Base-by-base conservation (phyloP, 2,329 filamentous ascomycete species). In the Fusarium sp. region DNA sequence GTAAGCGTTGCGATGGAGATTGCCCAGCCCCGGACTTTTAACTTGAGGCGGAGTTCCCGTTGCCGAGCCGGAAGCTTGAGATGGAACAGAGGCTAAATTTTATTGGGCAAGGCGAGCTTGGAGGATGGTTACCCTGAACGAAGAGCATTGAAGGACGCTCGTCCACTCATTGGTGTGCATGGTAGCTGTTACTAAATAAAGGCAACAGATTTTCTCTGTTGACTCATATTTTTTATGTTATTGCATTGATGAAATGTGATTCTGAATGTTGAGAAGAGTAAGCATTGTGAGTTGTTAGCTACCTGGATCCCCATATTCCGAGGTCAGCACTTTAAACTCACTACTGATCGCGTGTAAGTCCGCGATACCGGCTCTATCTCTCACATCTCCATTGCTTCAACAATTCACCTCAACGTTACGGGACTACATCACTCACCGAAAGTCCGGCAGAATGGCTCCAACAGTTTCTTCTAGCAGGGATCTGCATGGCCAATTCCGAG, bases 221-320 rank as follows among this genome's bases (percentile, higher is more conserved):
- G 5, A n/a, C 15, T 17, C 27, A 27, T 12, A 17, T n/a, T 12
- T 25, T 27, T 18, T 3, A 20, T 11, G 10, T 17, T 4, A 13
- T 4, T 4, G 4, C 13, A 7, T n/a, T 9, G 0, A 29, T 29
- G 6, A 29, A n/a, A 11, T 4, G 3, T 7, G 49, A 27, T 12
- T 5, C 17, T 20, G 3, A n/a, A 39, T n/a, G 25, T 17, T 53
- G 13, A 27, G 4, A 13, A 5, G 27, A 27, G 18, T 27, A 17
- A 13, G 4, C 22, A 3, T 27, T 27, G 2, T 5, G 4, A 4
- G 0, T 27, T 17, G 2, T 17, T 10, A 27, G 7, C 31, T 17
- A 4, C 13, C 22, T 14, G 27, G 10, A 53, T n/a, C 4, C 7
- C 0, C 7, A n/a, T 8, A 27, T 9, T 20, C 18, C 10, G 7